phyloP scores from a whole-genome alignment of 371 early-diverging fungal species.

The Syncephalastrum contaminatum region DNA sequence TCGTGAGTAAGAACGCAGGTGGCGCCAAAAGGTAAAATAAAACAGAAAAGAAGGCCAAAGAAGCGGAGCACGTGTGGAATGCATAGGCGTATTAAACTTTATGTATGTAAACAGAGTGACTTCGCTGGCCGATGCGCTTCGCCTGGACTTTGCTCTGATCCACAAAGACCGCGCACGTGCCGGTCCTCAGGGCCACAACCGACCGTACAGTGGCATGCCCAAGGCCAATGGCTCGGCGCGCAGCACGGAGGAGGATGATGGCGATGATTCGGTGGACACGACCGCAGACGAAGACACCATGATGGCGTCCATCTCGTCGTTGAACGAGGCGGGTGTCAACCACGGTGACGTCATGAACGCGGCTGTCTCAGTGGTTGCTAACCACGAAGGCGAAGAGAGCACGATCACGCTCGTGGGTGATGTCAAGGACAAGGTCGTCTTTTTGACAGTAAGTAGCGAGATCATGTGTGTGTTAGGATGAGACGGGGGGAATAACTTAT shows the following conservation, averaged over 20 bases:
- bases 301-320: slow-evolving; percentile 46
- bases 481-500: too few relatives aligned
- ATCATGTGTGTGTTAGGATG: neutral
- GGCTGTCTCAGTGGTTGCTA: slow-evolving; percentile 51
- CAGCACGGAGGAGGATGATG: slow-evolving; percentile 39
- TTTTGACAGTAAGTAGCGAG: slow-evolving; percentile 72
- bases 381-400: slow-evolving; percentile 53
- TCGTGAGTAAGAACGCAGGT: slow-evolving; percentile 97
- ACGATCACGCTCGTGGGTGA: slow-evolving; percentile 90
- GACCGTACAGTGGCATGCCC: slow-evolving; percentile 52
- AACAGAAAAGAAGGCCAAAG: neutral
- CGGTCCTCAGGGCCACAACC: slow-evolving; percentile 56
- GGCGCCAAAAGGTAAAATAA: slow-evolving; percentile 85
- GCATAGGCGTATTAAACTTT: neutral
- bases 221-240: slow-evolving; percentile 41
- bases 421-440: slow-evolving; percentile 84
- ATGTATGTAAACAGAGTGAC: slow-evolving; percentile 70
- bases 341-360: slow-evolving; percentile 42
- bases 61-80: too few relatives aligned
- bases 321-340: slow-evolving; percentile 40
- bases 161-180: slow-evolving; percentile 81
- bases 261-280: slow-evolving; percentile 17
- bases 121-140: slow-evolving; percentile 90
- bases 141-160: slow-evolving; percentile 94
- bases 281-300: slow-evolving; percentile 26